Percentiles rank a stretch among this genome's conserved stretches.
These are phyloP conservation scores for Saccharomycopsis synnaedendra DNA, from an alignment of 805 yeast species.

Conservation along the genomic window DNA sequence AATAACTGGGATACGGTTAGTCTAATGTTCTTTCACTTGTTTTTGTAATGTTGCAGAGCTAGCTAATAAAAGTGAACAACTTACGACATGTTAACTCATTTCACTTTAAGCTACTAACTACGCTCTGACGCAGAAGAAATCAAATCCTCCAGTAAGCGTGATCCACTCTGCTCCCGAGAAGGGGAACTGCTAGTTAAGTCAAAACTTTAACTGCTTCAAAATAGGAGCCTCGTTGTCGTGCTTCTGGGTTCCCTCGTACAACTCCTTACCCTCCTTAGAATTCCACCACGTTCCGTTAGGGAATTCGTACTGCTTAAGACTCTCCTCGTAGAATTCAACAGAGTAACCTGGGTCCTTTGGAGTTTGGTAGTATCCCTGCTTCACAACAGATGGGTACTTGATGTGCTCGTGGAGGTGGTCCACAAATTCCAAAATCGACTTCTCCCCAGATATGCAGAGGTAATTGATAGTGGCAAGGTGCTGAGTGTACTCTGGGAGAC, in stretches of 20 bases:
- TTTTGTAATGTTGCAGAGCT: too few relatives aligned
- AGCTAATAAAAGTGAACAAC: too few relatives aligned
- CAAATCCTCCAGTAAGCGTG: too few relatives aligned
- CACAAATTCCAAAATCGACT: slow-evolving; percentile 23
- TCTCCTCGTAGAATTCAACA: slow-evolving; percentile 21
- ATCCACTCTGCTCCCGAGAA: too few relatives aligned
- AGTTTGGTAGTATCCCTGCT: slow-evolving; percentile 22
- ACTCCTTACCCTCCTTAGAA: slow-evolving; percentile 17
- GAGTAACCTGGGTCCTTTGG: slow-evolving; percentile 25
- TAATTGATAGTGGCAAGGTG: slow-evolving; percentile 25
- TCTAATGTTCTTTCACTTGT: too few relatives aligned
- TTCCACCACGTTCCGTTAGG: slow-evolving; percentile 25
- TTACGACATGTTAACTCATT: too few relatives aligned
- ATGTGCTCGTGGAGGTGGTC: slow-evolving; percentile 24
- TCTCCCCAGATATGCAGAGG: slow-evolving; percentile 22
- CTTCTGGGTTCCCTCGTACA: slow-evolving; percentile 12
- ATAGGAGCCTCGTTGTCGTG: slow-evolving; percentile 10
- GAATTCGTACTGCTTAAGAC: slow-evolving; percentile 20
- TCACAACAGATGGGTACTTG: slow-evolving; percentile 21
- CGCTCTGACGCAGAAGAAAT: too few relatives aligned
- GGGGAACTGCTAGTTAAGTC: too few relatives aligned
- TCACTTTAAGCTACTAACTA: too few relatives aligned
- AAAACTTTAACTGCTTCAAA: not conserved
- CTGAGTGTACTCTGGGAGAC: slow-evolving; percentile 26
- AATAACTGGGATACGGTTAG: too few relatives aligned